These are phyloP conservation scores for Bimuria novae-zelandiae DNA, from an alignment of 2,329 filamentous ascomycete genomes.

Conservation along the genomic window DNA sequence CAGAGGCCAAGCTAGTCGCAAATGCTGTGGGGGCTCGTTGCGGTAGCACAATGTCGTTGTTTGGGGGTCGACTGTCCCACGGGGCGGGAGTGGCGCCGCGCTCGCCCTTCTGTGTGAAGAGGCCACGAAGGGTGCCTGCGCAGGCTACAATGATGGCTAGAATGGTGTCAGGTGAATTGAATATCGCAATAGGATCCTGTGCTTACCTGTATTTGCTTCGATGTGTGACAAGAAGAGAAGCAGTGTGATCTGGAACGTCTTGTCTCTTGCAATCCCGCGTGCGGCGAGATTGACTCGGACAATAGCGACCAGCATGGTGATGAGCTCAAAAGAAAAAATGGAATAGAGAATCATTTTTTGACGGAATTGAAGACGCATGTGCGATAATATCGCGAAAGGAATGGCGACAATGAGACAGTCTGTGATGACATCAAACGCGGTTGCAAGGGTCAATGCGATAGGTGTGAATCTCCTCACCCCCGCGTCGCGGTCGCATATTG, in stretches of 20 bases:
- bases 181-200: not conserved
- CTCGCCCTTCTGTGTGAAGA: conserved; percentile 11
- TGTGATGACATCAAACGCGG: conserved; percentile 7
- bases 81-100: not conserved
- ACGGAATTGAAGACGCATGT: not conserved
- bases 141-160: conserved; percentile 13
- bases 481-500: conserved; percentile 1
- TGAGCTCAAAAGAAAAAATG: conserved; percentile 10
- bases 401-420: conserved; percentile 13
- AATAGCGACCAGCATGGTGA: conserved; percentile 9
- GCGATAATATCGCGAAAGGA: conserved; percentile 8
- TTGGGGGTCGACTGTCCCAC: conserved; percentile 6
- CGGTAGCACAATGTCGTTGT: not conserved
- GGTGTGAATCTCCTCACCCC: conserved; percentile 3
- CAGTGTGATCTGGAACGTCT: conserved; percentile 2
- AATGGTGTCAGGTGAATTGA: not conserved
- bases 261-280: not conserved
- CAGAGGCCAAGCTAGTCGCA: not conserved
- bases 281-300: conserved; percentile 2
- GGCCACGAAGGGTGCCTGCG: conserved; percentile 7
- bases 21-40: not conserved
- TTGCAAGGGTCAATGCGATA: conserved; percentile 6
- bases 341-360: conserved; percentile 10
- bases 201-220: conserved; percentile 12
- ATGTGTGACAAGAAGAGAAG: conserved; percentile 10